phyloP scores from a whole-genome alignment of 1,139 yeast species.

The Pichia sp. region DNA sequence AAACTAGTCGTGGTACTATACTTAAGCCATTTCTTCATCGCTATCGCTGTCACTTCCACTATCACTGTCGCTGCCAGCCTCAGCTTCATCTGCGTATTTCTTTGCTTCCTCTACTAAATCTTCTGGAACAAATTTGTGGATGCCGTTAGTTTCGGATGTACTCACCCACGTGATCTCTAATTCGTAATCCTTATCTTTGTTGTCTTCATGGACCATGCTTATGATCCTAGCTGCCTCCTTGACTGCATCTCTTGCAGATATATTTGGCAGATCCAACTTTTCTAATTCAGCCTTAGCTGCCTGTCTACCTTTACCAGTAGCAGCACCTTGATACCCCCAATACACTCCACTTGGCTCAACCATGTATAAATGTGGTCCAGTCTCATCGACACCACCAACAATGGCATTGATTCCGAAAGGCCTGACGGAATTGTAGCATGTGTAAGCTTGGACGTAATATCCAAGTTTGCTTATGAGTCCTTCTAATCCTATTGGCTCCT shows the following conservation, averaged over 20 bases:
- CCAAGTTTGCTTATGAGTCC: slow-evolving; percentile 86
- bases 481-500: slow-evolving; percentile 70
- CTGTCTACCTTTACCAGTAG: slow-evolving; percentile 97
- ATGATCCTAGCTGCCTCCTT: slow-evolving; percentile 92
- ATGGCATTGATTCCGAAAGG: slow-evolving; percentile 94
- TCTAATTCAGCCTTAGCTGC: slow-evolving; percentile 94
- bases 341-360: slow-evolving; percentile 94
- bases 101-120: slow-evolving; percentile 77
- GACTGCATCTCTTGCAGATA: slow-evolving; percentile 75
- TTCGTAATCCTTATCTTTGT: slow-evolving; percentile 95
- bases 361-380: slow-evolving; percentile 91
- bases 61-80: slow-evolving; percentile 40
- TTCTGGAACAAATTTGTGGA: slow-evolving; percentile 72
- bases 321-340: slow-evolving; percentile 98
- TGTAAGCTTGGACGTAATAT: slow-evolving; percentile 89
- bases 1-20: too few relatives aligned
- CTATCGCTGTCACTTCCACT: slow-evolving; percentile 43
- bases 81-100: slow-evolving; percentile 72
- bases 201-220: slow-evolving; percentile 92
- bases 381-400: slow-evolving; percentile 85
- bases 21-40: slow-evolving; percentile 41
- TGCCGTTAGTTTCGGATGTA: slow-evolving; percentile 66
- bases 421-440: slow-evolving; percentile 93
- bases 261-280: slow-evolving; percentile 66
- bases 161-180: slow-evolving; percentile 90